Evolutionary conservation across 495 filamentous ascomycete genomes (phyloP), one percentile per base, ranked within the genome.

Genomic region (Oidiodendron maius): DNA sequence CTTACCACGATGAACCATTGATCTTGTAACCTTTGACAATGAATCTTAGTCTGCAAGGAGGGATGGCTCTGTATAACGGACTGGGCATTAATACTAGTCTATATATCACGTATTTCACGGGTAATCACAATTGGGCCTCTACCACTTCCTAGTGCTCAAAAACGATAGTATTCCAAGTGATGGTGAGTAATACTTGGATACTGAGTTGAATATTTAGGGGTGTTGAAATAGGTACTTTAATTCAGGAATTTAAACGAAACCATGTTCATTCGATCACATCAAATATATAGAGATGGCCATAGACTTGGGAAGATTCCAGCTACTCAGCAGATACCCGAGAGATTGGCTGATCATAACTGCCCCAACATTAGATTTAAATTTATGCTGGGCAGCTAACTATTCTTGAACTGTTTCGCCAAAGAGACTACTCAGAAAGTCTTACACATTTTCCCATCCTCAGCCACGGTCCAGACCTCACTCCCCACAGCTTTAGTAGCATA

Each of bases 401-500:
- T 32, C 28, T 32, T 32, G 8, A n/a, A n/a, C 8, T 32, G 28
- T 32, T 32, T 32, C 28, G 28, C n/a, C 28, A 32, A 32, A 32
- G 28, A 32, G 28, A 32, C 28, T 32, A 32, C 28, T 48, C 24
- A 44, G n/a, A n/a, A n/a, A n/a, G 40, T 25, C 23, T 51, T 53
- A 23, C 50, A 53, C 50, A 53, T 46, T 35, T 43, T 22, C 20
- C 36, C 37, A 48, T 53, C 38, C 12, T 20, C 44, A 17, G 38
- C 43, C 11, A 53, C 53, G 0, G 60, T 48, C 80, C 81, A 85
- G 17, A 64, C 65, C 30, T 84, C 81, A 45, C 76, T 79, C 1
- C 82, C 81, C 1, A 86, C 81, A 11, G 73, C 78, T 3, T 71
- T 77, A 13, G 49, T 58, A 25, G 71, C 81, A 63, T 78, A 86